These are phyloP conservation scores for Sequoia sempervirens DNA, from an alignment of 75 land plant species.

Conservation along the genomic window DNA sequence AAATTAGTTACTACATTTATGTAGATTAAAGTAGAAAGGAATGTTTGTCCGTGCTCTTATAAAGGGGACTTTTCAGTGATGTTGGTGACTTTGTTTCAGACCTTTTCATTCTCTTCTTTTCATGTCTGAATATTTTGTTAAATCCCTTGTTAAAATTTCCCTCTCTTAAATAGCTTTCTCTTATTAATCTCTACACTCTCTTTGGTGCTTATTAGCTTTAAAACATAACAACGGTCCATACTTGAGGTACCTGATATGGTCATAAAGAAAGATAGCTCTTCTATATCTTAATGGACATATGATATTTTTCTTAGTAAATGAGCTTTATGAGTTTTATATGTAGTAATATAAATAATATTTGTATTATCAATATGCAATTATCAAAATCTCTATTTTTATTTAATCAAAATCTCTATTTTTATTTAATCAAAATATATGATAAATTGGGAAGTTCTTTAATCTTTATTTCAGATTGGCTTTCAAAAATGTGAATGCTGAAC, in stretches of 20 bases:
- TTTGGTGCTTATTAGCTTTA: not conserved
- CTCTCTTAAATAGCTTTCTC: not conserved
- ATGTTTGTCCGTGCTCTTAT: not conserved
- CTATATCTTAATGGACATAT: not conserved
- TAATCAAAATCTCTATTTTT: no score
- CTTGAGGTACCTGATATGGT: not conserved
- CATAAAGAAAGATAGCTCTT: not conserved
- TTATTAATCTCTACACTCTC: not conserved
- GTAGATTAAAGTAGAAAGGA: not conserved
- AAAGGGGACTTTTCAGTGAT: not conserved
- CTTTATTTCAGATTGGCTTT: not conserved
- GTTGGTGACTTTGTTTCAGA: not conserved
- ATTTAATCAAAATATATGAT: no score
- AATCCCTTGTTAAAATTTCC: not conserved
- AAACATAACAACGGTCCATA: not conserved
- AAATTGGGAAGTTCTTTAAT: not conserved
- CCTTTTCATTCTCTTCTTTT: not conserved
- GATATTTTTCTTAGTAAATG: not conserved
- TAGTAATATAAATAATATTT: no score
- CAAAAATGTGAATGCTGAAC: not conserved
- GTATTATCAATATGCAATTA: not conserved
- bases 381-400: not conserved
- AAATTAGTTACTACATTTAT: no score
- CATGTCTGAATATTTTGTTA: not conserved
- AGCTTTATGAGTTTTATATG: not conserved